Evolutionary conservation across 2,329 filamentous ascomycete species (phyloP), one percentile per base, ranked within the genome.

Genomic region (Sporothrix pallida): DNA sequence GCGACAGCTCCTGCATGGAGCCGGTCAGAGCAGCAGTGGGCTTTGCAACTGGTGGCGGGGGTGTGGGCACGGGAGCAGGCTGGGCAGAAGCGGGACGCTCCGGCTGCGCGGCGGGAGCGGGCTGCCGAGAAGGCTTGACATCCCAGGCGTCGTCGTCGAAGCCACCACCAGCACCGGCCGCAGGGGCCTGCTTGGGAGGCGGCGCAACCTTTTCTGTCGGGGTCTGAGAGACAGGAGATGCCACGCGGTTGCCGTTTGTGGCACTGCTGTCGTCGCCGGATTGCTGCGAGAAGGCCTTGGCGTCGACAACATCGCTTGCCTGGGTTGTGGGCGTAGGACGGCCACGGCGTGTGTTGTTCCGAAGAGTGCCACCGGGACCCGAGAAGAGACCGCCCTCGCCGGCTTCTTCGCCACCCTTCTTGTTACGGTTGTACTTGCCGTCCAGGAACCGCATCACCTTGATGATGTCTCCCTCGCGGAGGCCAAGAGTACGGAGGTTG

Each of bases 131-230:
- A 20, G 94, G 93, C 83, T 98, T 98, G 69, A 97, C 92, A 79
- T 97, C 93, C 96, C 96, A 99, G 9, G 96, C 96, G 84, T 98
- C 94, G 79, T 98, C 96, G 70, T 99, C 96, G 79, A 98, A 98
- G 2, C 93, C 93, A 79, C 81, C 75, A 78, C 60, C 76, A 73
- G 69, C 78, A 69, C 76, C 74, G 17, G 54, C 15, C 3, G 58
- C 68, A 17, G 73, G 7, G 10, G 73, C 26, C 56, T 70, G n/a
- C 26, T 26, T 68, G 7, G 63, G 10, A 4, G 73, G 42, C 7
- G 63, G 58, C 48, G 75, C 73, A n/a, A 60, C 70, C 26, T 75
- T 62, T 6, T 76, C 75, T 17, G 79, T 52, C 6, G 67, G 31
- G 1, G 65, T 58, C n/a, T 78, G 75, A 13, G 81, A 77, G 1